Evolutionary conservation across 192 early-diverging fungal genomes (phyloP).

Genomic region (Piromyces finnis): DNA sequence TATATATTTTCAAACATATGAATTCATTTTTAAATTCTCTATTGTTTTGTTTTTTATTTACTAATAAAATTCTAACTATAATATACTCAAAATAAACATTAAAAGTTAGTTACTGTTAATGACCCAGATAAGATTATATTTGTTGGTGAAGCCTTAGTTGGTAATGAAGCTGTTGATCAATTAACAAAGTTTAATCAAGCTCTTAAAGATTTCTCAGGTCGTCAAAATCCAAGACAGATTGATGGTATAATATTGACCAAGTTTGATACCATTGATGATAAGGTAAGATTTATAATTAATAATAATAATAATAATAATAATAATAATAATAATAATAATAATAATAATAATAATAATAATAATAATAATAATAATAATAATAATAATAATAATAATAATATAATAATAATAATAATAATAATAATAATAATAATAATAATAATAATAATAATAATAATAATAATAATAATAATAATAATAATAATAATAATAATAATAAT

Average conservation of each 20-base stretch:
- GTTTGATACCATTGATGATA: conserved; percentile 93
- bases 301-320: too few species aligned
- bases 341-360: too few species aligned
- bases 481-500: too few species aligned
- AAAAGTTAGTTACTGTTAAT: conserved; percentile 65
- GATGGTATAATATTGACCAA: conserved; percentile 93
- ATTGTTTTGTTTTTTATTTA: neutral
- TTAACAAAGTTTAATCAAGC: conserved; percentile 90
- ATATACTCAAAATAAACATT: neutral
- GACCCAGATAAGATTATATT: conserved; percentile 92
- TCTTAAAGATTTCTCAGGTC: conserved; percentile 69
- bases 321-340: too few species aligned
- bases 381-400: too few species aligned
- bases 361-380: too few species aligned
- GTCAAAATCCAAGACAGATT: conserved; percentile 68
- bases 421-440: too few species aligned
- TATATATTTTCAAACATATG: neutral
- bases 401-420: too few species aligned
- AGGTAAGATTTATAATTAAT: conserved; percentile 36
- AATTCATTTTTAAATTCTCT: neutral
- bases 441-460: too few species aligned
- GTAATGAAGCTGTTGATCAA: conserved; percentile 93
- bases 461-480: too few species aligned
- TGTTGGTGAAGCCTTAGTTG: conserved; percentile 92
- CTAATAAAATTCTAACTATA: neutral